phyloP scores from a whole-genome alignment of 2,329 filamentous ascomycete genomes.

The Aplosporella prunicola region DNA sequence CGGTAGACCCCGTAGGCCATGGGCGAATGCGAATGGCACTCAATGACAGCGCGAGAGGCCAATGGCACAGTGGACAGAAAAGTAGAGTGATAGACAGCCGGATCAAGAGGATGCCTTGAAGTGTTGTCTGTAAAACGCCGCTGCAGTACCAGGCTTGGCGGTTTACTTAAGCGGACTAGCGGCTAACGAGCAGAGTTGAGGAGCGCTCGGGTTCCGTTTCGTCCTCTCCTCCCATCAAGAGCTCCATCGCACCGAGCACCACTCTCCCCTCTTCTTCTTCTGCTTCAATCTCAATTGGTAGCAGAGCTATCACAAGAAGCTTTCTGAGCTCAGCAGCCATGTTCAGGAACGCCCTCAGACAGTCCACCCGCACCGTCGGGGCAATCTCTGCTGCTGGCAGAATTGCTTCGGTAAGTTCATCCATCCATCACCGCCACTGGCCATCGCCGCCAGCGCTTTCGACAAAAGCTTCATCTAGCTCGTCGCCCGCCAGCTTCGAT shows the following conservation, averaged over 20 bases:
- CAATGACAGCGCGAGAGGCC: too few relatives aligned
- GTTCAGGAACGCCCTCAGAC: constrained; percentile 97
- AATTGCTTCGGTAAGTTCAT: constrained; percentile 83
- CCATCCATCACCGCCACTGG: constrained; percentile 26
- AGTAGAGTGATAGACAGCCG: too few relatives aligned
- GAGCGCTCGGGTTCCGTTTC: neutral
- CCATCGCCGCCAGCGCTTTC: constrained; percentile 35
- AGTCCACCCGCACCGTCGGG: constrained; percentile 90
- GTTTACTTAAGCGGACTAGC: constrained; percentile 2
- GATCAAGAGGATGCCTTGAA: too few relatives aligned
- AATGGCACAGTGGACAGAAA: too few relatives aligned
- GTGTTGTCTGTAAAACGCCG: too few relatives aligned
- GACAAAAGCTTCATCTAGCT: constrained; percentile 21
- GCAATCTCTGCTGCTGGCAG: constrained; percentile 86
- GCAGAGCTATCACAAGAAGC: constrained; percentile 31
- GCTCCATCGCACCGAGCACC: constrained; percentile 25
- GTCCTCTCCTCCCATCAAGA: constrained; percentile 3
- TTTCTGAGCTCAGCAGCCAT: constrained; percentile 51
- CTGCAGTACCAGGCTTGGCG: constrained; percentile 2
- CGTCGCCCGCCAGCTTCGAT: neutral
- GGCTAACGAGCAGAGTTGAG: constrained; percentile 1
- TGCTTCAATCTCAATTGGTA: constrained; percentile 37
- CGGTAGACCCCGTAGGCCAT: too few relatives aligned
- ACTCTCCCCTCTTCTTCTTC: constrained; percentile 29
- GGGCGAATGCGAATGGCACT: too few relatives aligned